Evolutionary conservation across 805 yeast genomes (phyloP).

Genomic region (Jamesozyma lodderae): DNA sequence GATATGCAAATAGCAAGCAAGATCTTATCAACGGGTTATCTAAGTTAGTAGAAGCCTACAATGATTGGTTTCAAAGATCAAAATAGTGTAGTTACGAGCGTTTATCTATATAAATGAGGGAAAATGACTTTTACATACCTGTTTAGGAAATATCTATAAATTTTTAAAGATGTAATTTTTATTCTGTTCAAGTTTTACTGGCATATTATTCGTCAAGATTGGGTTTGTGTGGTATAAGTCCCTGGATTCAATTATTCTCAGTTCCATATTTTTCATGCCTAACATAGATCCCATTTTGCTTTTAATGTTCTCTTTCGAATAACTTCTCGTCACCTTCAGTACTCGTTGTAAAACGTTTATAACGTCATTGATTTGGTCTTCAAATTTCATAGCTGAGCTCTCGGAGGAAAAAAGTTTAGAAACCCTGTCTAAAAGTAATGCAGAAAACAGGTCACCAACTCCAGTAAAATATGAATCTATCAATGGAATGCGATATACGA

Average conservation of each 20-base stretch:
- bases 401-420: constrained; percentile 20
- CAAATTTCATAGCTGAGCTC: constrained; percentile 8
- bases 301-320: constrained; percentile 18
- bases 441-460: constrained; percentile 87
- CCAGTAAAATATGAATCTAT: constrained; percentile 86
- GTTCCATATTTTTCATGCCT: constrained; percentile 62
- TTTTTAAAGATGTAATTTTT: constrained; percentile 11
- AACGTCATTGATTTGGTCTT: constrained; percentile 25
- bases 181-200: constrained; percentile 1
- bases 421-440: constrained; percentile 60
- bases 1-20: constrained; percentile 37
- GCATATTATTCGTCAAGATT: not conserved
- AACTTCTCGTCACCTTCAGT: constrained; percentile 16
- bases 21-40: constrained; percentile 32
- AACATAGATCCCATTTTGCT: constrained; percentile 47
- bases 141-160: no score
- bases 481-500: constrained; percentile 40
- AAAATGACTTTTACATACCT: no score
- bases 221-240: constrained; percentile 24
- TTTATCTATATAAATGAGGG: no score
- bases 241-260: constrained; percentile 55
- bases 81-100: no score
- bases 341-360: constrained; percentile 28
- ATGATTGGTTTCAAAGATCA: constrained; percentile 3
- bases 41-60: constrained; percentile 15